phyloP scores from a whole-genome alignment of 2,329 filamentous ascomycete species.

The Cytospora chrysosperma region DNA sequence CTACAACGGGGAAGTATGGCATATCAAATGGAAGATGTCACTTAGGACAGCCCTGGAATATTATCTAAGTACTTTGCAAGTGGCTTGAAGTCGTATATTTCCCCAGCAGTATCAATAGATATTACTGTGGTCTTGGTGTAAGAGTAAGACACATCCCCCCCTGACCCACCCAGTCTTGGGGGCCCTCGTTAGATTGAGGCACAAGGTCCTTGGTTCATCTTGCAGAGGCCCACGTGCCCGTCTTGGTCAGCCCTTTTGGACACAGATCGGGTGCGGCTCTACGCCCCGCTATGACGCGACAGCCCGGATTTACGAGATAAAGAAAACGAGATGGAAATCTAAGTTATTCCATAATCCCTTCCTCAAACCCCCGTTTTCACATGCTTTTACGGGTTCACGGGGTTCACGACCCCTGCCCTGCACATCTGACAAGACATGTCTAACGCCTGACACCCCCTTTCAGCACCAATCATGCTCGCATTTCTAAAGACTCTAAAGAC shows the following conservation, averaged over 20 bases:
- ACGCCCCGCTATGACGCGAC: conserved; percentile 18
- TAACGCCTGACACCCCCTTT: neutral
- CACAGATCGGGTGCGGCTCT: neutral
- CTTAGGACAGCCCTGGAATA: neutral
- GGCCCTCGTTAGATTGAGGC: neutral
- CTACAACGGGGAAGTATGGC: neutral
- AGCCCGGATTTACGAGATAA: conserved; percentile 9
- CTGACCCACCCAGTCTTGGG: neutral
- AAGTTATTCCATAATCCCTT: conserved; percentile 1
- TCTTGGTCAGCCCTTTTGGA: conserved; percentile 1
- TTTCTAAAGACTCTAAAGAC: too few relatives aligned
- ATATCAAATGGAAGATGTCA: neutral
- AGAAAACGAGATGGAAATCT: neutral
- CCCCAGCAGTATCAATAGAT: neutral
- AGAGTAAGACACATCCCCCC: neutral
- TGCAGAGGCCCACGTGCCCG: conserved; percentile 10
- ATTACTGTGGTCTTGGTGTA: too few relatives aligned
- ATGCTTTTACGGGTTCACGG: conserved; percentile 1
- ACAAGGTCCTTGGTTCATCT: neutral
- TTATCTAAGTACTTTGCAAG: neutral
- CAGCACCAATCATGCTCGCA: conserved; percentile 5
- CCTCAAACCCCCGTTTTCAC: conserved; percentile 10
- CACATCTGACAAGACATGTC: conserved; percentile 1
- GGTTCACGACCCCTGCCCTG: neutral
- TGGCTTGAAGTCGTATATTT: neutral